These are phyloP conservation scores for Kwoniella dejecticola DNA, from an alignment of 768 basidiomycete genomes.

Conservation along the genomic window DNA sequence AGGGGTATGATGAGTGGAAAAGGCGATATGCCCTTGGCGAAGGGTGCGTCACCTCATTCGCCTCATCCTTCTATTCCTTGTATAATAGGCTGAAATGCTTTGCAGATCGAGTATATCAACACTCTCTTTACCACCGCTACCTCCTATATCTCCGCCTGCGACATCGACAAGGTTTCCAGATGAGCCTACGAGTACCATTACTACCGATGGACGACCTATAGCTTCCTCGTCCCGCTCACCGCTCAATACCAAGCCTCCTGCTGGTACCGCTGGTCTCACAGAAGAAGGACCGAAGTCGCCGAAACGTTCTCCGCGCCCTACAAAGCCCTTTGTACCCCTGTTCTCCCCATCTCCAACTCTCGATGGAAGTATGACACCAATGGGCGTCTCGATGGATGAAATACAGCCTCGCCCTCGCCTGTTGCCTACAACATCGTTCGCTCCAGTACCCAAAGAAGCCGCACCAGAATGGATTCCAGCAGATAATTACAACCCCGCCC, in stretches of 20 bases:
- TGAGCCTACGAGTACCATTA: slow-evolving; percentile 20
- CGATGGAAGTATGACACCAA: not conserved
- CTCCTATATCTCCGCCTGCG: slow-evolving; percentile 39
- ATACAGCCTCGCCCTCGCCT: slow-evolving; percentile 25
- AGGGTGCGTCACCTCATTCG: too few relatives aligned
- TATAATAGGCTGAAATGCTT: not conserved
- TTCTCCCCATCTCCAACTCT: slow-evolving; percentile 6
- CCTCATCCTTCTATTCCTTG: slow-evolving; percentile 14
- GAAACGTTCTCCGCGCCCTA: not conserved
- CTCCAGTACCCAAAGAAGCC: slow-evolving; percentile 10
- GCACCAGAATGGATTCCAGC: slow-evolving; percentile 40
- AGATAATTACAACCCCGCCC: slow-evolving; percentile 36
- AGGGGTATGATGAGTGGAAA: slow-evolving; percentile 37
- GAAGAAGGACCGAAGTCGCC: not conserved
- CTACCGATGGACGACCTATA: not conserved
- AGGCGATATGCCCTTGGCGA: slow-evolving; percentile 42
- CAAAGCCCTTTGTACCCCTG: not conserved
- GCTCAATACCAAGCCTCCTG: not conserved
- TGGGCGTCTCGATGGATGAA: slow-evolving; percentile 18
- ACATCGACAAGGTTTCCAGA: slow-evolving; percentile 42
- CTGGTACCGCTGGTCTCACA: not conserved
- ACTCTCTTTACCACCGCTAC: slow-evolving; percentile 33
- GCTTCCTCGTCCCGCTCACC: slow-evolving; percentile 14
- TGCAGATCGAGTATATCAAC: slow-evolving; percentile 22
- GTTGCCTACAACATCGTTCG: slow-evolving; percentile 9